phyloP scores from a whole-genome alignment of 2,329 filamentous ascomycete species.

The Ceratocystiopsis minuta region DNA sequence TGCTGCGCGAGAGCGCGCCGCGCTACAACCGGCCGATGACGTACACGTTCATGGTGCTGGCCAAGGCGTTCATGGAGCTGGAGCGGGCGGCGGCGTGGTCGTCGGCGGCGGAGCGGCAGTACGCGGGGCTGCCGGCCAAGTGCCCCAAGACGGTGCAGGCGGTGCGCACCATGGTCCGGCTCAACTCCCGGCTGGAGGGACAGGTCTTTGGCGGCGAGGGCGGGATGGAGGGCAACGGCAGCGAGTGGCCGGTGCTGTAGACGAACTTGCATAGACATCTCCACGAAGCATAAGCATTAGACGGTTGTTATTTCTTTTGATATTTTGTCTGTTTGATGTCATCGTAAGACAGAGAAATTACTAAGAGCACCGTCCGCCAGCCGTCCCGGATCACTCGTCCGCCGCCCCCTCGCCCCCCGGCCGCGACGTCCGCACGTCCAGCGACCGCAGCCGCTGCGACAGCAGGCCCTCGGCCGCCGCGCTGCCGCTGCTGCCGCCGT shows the following conservation, averaged over 20 bases:
- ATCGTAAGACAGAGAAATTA: neutral
- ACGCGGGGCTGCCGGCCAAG: constrained; percentile 19
- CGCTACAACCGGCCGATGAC: constrained; percentile 22
- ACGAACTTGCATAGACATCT: neutral
- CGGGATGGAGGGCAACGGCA: neutral
- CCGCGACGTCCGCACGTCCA: constrained; percentile 28
- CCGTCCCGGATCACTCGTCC: too few species aligned
- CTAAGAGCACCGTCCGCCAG: too few species aligned
- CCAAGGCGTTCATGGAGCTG: constrained; percentile 31
- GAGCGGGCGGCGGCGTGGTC: constrained; percentile 32
- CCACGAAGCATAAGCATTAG: too few species aligned
- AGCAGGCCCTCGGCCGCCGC: constrained; percentile 42
- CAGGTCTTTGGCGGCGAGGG: constrained; percentile 8
- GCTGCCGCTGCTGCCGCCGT: constrained; percentile 35
- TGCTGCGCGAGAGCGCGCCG: constrained; percentile 20
- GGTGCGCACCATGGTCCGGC: constrained; percentile 14
- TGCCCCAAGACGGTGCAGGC: constrained; percentile 25
- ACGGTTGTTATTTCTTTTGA: too few species aligned
- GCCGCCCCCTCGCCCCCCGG: neutral
- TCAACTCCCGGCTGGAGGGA: constrained; percentile 11
- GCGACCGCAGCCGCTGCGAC: constrained; percentile 46
- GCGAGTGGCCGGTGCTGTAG: neutral
- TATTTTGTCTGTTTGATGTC: too few species aligned
- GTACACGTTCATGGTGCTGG: constrained; percentile 29
- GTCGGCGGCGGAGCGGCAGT: constrained; percentile 21